Evolutionary conservation across 139 green algal species (phyloP).

Genomic region (Axilococcus clingmanii): DNA sequence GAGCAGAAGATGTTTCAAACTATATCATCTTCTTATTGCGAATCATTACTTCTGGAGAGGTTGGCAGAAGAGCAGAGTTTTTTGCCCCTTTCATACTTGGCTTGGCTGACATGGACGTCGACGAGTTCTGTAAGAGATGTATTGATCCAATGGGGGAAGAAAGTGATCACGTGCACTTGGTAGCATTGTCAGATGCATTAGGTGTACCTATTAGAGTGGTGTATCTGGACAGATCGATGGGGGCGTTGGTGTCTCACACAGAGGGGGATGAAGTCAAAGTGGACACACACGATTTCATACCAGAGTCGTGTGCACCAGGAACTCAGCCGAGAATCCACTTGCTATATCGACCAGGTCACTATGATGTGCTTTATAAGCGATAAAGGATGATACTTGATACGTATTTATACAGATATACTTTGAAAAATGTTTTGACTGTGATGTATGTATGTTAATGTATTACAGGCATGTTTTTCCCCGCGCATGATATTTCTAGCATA

Average conservation of each 20-base stretch:
- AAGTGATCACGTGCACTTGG: slow-evolving; percentile 87
- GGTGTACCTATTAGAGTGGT: slow-evolving; percentile 69
- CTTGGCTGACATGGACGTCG: slow-evolving; percentile 61
- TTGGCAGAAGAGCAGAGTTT: slow-evolving; percentile 56
- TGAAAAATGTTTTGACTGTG: not conserved
- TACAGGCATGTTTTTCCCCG: no score
- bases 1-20: slow-evolving; percentile 30
- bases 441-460: no score
- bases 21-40: slow-evolving; percentile 70
- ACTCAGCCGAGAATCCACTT: slow-evolving; percentile 36
- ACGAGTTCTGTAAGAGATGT: slow-evolving; percentile 47
- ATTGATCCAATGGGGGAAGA: slow-evolving; percentile 89
- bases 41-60: slow-evolving; percentile 60
- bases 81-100: slow-evolving; percentile 83
- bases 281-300: slow-evolving; percentile 57
- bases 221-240: slow-evolving; percentile 56
- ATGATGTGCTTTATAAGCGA: slow-evolving; percentile 50
- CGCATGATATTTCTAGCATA: no score
- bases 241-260: slow-evolving; percentile 7
- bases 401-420: not conserved
- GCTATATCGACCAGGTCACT: slow-evolving; percentile 65
- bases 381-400: not conserved
- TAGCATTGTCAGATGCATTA: slow-evolving; percentile 83
- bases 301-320: slow-evolving; percentile 18
- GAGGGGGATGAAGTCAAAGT: slow-evolving; percentile 6